phyloP scores from a whole-genome alignment of 805 yeast species.

The Sugiyamaella americana region DNA sequence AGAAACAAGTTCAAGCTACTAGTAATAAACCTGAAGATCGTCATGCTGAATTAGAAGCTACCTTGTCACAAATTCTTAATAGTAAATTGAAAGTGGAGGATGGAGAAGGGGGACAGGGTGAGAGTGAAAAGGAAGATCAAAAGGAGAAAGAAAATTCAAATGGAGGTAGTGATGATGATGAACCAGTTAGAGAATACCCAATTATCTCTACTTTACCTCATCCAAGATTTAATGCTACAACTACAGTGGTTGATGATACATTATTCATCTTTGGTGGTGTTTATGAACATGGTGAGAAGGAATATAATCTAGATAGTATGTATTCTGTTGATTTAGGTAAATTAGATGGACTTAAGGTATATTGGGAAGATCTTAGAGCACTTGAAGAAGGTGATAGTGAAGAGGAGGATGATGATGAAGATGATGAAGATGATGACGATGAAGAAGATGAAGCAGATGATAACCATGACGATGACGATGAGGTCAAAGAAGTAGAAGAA shows the following conservation, averaged over 20 bases:
- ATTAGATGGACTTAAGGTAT: conserved; percentile 79
- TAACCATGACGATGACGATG: conserved; percentile 39
- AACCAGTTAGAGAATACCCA: conserved; percentile 45
- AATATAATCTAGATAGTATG: conserved; percentile 75
- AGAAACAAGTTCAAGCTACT: conserved; percentile 42
- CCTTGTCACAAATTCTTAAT: conserved; percentile 46
- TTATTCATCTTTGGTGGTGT: conserved; percentile 85
- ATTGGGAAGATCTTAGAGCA: conserved; percentile 78
- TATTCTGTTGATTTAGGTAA: conserved; percentile 81
- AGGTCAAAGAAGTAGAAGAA: conserved; percentile 63
- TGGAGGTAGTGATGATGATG: conserved; percentile 35
- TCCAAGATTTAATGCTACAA: conserved; percentile 77
- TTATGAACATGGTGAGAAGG: conserved; percentile 84
- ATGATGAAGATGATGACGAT: conserved; percentile 58
- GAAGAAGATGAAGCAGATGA: conserved; percentile 65
- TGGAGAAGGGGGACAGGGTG: too few relatives aligned
- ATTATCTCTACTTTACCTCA: conserved; percentile 68
- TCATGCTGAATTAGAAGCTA: conserved; percentile 76
- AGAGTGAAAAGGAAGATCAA: conserved; percentile 36
- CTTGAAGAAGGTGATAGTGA: conserved; percentile 43
- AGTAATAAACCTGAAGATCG: conserved; percentile 42
- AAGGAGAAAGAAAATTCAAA: conserved; percentile 27
- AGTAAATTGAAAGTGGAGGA: conserved; percentile 28
- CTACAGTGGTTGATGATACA: conserved; percentile 78
- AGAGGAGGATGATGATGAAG: conserved; percentile 43